Percentiles rank a stretch among this genome's conserved stretches.
These are phyloP conservation scores for Scheffersomyces amazonensis DNA, from an alignment of 805 yeast genomes.

Conservation along the genomic window DNA sequence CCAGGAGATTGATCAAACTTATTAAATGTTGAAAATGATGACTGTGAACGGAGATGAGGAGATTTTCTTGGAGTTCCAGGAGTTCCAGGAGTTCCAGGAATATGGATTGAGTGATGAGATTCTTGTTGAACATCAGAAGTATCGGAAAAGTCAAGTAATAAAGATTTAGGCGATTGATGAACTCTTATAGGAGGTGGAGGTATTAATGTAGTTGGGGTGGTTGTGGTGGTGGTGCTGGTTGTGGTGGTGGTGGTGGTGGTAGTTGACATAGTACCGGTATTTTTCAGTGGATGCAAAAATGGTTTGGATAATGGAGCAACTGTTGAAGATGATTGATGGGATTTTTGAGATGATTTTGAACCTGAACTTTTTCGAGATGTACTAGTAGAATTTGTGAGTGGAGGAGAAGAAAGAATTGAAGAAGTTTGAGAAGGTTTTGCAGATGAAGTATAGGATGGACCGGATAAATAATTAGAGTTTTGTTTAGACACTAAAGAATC, in stretches of 20 bases:
- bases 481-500: too few species aligned
- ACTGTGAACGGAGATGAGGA: conserved; percentile 19
- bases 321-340: not conserved
- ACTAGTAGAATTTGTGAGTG: not conserved
- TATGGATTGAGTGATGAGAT: not conserved
- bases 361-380: not conserved
- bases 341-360: not conserved
- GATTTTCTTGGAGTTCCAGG: conserved; percentile 8
- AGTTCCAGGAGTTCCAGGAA: not conserved
- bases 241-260: conserved; percentile 1
- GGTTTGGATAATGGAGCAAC: not conserved
- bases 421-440: not conserved
- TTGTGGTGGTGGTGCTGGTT: too few species aligned
- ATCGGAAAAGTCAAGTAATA: not conserved
- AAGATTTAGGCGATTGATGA: not conserved
- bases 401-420: not conserved
- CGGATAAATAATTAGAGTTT: too few species aligned
- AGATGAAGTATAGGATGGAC: not conserved
- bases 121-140: not conserved
- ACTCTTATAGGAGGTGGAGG: not conserved
- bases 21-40: conserved; percentile 14
- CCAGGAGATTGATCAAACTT: not conserved
- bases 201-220: not conserved
- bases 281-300: not conserved
- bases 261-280: not conserved